Evolutionary conservation across 1,284 basidiomycete species (phyloP).

Genomic region (Malassezia vespertilionis): DNA sequence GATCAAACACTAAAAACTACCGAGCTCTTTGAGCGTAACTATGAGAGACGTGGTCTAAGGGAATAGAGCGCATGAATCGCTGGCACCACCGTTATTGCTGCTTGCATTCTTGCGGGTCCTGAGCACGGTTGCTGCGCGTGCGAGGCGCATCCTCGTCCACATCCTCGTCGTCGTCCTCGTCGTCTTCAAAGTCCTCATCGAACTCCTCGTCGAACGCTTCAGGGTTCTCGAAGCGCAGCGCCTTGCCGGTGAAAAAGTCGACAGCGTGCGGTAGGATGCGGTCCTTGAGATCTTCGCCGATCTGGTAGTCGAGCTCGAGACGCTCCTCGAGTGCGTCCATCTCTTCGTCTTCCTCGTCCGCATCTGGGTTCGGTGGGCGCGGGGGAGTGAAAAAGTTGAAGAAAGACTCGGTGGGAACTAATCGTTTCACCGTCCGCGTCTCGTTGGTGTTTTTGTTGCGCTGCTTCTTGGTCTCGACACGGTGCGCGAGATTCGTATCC

Average conservation of each 20-base stretch:
- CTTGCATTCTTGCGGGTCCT: constrained; percentile 43
- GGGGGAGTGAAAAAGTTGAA: constrained; percentile 48
- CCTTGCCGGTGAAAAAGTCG: constrained; percentile 82
- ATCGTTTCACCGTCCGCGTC: constrained; percentile 46
- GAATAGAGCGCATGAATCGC: no score
- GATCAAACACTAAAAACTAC: background rate
- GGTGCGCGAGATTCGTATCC: constrained; percentile 92
- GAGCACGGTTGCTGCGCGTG: constrained; percentile 29
- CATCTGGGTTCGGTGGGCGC: constrained; percentile 39
- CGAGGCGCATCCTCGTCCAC: constrained; percentile 30
- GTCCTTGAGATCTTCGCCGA: constrained; percentile 96
- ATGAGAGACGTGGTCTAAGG: no score
- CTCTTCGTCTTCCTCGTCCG: constrained; percentile 34
- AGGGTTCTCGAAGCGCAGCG: constrained; percentile 69
- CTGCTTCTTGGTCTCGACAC: constrained; percentile 98
- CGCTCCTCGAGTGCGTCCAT: constrained; percentile 60
- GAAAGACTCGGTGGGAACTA: constrained; percentile 46
- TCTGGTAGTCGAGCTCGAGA: constrained; percentile 92
- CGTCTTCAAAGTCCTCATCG: constrained; percentile 48
- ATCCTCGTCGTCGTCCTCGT: constrained; percentile 47
- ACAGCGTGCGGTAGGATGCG: constrained; percentile 89
- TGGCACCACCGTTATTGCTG: no score
- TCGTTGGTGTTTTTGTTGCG: constrained; percentile 64
- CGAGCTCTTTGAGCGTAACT: no score
- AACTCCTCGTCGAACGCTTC: constrained; percentile 54